phyloP scores from a whole-genome alignment of 2,329 filamentous ascomycete species.

The Fusarium staphyleae region DNA sequence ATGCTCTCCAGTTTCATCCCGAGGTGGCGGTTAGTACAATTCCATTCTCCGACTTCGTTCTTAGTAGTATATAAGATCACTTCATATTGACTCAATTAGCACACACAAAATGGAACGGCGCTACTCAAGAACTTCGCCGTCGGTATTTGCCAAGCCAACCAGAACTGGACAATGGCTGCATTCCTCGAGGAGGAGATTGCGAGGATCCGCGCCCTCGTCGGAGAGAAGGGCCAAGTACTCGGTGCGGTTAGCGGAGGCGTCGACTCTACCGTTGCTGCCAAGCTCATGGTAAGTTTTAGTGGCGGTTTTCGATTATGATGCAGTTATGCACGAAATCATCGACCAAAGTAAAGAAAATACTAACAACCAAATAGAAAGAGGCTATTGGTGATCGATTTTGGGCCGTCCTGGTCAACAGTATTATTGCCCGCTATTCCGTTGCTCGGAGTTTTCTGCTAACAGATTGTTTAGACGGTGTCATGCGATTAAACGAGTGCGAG shows the following conservation, averaged over 20 bases:
- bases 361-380: constrained; percentile 48
- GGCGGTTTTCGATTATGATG: no score
- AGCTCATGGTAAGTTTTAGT: constrained; percentile 66
- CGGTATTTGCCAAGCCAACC: constrained; percentile 54
- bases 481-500: constrained; percentile 84
- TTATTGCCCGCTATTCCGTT: no score
- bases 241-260: constrained; percentile 37
- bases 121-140: no score
- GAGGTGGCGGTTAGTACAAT: no score
- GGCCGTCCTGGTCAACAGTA: constrained; percentile 80
- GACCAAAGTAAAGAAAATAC: no score
- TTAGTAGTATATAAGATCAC: no score
- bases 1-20: not conserved
- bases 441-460: no score
- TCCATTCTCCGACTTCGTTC: no score
- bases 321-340: no score
- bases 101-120: no score
- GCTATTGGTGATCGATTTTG: constrained; percentile 84
- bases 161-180: constrained; percentile 84
- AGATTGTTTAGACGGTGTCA: constrained; percentile 63
- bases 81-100: no score
- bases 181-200: constrained; percentile 84
- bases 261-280: constrained; percentile 76
- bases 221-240: not conserved
- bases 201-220: constrained; percentile 62